Evolutionary conservation across 805 yeast species (phyloP).

Genomic region (Hermanozyma aechmeae): DNA sequence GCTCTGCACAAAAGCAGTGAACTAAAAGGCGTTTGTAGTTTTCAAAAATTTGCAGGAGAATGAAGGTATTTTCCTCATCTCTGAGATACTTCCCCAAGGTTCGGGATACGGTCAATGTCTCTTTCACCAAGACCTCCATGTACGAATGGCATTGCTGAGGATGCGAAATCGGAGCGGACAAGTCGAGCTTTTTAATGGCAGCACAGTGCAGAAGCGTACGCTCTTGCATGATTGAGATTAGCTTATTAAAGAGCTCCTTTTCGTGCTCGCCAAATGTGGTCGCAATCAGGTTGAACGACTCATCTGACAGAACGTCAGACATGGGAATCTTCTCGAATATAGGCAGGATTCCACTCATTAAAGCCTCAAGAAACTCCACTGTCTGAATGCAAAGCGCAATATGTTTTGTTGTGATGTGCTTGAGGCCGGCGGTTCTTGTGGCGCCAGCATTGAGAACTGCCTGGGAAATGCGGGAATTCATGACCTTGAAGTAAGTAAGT

Average conservation of each 20-base stretch:
- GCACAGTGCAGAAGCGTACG: constrained; percentile 43
- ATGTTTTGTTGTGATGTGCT: constrained; percentile 67
- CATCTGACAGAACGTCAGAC: no score
- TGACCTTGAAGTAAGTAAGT: constrained; percentile 33
- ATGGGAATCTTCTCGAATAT: constrained; percentile 7
- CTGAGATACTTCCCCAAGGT: constrained; percentile 53
- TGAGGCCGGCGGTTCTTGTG: constrained; percentile 61
- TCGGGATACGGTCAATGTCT: constrained; percentile 53
- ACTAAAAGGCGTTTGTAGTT: constrained; percentile 49
- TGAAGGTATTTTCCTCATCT: constrained; percentile 33
- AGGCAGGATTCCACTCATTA: constrained; percentile 23
- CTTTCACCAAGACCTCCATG: constrained; percentile 59
- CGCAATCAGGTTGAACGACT: neutral
- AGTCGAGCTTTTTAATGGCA: constrained; percentile 38
- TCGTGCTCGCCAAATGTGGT: no score
- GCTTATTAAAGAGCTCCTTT: constrained; percentile 50
- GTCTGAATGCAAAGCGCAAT: constrained; percentile 59
- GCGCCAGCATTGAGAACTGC: constrained; percentile 71
- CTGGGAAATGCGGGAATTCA: constrained; percentile 47
- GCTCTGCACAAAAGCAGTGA: constrained; percentile 40
- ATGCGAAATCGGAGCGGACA: constrained; percentile 36
- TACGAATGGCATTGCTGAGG: constrained; percentile 47
- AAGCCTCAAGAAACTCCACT: constrained; percentile 35
- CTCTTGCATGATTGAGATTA: constrained; percentile 65
- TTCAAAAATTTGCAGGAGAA: constrained; percentile 43